Evolutionary conservation across 257 asterid species (phyloP).

Genomic region (Solanum tarijense): DNA sequence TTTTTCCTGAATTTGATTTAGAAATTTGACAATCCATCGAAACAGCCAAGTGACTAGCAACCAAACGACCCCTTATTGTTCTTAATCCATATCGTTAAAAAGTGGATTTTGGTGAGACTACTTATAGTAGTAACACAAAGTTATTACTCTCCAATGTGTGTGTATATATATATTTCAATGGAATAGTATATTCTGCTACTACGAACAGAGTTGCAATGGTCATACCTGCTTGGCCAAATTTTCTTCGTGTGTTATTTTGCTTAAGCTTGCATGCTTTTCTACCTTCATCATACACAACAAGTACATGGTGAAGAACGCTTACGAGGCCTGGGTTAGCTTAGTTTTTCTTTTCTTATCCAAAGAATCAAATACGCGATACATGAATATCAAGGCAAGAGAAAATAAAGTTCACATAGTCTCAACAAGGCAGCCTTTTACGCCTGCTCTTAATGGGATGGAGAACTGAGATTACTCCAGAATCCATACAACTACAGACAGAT

Average conservation of each 20-base stretch:
- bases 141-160: background rate
- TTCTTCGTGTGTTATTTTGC: background rate
- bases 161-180: background rate
- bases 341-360: background rate
- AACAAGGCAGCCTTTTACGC: background rate
- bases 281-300: background rate
- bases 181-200: background rate
- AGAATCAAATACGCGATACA: background rate
- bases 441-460: background rate
- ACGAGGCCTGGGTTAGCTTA: background rate
- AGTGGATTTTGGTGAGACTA: background rate
- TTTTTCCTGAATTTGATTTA: background rate
- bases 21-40: background rate
- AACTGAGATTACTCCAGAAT: background rate
- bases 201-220: background rate
- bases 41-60: background rate
- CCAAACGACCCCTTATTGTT: background rate
- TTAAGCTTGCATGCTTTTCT: background rate
- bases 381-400: background rate
- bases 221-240: background rate
- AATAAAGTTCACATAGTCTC: background rate
- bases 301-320: background rate
- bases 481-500: background rate
- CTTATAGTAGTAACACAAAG: background rate
- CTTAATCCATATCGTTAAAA: background rate